A percentile compares a stretch with the other conserved stretches of the same genome.
Conservation (phyloP, 208 protist species). For the Leishmania tropica region DNA sequence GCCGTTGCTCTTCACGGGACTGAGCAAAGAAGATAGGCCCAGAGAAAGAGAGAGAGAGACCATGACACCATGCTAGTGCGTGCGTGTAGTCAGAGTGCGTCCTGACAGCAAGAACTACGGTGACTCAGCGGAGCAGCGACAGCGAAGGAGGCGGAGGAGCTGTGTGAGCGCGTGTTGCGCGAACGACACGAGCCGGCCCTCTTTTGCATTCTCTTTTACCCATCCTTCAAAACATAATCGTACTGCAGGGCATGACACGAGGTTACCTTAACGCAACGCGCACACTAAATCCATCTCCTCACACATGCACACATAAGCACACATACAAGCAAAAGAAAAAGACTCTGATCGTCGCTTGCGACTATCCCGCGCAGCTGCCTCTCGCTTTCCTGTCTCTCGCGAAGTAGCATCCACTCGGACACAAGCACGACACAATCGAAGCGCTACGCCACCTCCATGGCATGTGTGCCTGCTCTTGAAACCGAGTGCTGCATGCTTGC, state of each 20-base stretch:
- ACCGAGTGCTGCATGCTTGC: not conserved
- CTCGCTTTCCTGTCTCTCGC: not conserved
- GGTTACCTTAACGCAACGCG: not conserved
- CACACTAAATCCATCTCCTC: not conserved
- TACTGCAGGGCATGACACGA: not conserved
- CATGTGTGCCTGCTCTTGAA: not conserved
- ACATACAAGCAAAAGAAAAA: not conserved
- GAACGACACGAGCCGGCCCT: not conserved
- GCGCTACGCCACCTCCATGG: not conserved
- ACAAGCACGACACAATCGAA: not conserved
- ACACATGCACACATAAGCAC: not conserved
- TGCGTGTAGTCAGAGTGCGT: not conserved
- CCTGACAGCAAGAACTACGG: not conserved
- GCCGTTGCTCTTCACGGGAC: constrained; percentile 1
- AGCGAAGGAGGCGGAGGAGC: not conserved
- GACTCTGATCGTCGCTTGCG: not conserved
- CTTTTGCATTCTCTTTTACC: not conserved
- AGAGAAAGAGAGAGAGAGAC: not conserved
- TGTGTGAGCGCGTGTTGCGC: not conserved
- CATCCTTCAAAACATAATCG: not conserved
- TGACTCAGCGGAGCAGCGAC: not conserved
- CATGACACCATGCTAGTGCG: not conserved
- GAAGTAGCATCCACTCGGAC: not conserved
- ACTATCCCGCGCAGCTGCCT: not conserved
- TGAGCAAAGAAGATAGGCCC: not conserved